Conservation (phyloP, 805 yeast species). For the Candida arabinofermentans region DNA sequence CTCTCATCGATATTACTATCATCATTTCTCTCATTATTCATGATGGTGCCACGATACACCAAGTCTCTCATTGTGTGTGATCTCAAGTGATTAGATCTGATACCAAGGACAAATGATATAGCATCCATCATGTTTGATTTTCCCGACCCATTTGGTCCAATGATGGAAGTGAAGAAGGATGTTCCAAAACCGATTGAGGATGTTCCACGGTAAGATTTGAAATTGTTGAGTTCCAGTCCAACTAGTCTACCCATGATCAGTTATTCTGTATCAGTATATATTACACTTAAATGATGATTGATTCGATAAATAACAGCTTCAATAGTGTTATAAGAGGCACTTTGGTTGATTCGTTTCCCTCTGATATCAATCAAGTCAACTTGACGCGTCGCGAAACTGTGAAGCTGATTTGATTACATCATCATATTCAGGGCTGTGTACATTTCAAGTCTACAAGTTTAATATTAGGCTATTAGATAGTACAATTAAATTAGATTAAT, state of each 20-base stretch:
- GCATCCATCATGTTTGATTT: constrained; percentile 97
- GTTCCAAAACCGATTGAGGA: constrained; percentile 79
- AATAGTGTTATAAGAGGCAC: too few species aligned
- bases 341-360: too few species aligned
- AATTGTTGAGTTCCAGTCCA: constrained; percentile 76
- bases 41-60: constrained; percentile 68
- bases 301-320: too few species aligned
- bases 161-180: constrained; percentile 79
- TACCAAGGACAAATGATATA: constrained; percentile 87
- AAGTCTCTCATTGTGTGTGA: constrained; percentile 71
- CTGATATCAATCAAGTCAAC: too few species aligned
- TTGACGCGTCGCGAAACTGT: too few species aligned
- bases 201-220: constrained; percentile 85
- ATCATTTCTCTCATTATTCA: constrained; percentile 23
- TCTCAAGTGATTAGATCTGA: constrained; percentile 69
- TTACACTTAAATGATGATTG: too few species aligned
- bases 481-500: too few species aligned
- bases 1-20: constrained; percentile 18
- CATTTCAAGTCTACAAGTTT: too few species aligned
- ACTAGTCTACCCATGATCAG: constrained; percentile 73
- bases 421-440: too few species aligned
- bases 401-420: too few species aligned
- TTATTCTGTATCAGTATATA: not conserved
- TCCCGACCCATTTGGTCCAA: constrained; percentile 99
- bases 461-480: too few species aligned